Percentiles rank a stretch among this genome's conserved stretches.
Evolutionary conservation across 257 asterid species (phyloP).

Genomic region (Fraxinus anomala): DNA sequence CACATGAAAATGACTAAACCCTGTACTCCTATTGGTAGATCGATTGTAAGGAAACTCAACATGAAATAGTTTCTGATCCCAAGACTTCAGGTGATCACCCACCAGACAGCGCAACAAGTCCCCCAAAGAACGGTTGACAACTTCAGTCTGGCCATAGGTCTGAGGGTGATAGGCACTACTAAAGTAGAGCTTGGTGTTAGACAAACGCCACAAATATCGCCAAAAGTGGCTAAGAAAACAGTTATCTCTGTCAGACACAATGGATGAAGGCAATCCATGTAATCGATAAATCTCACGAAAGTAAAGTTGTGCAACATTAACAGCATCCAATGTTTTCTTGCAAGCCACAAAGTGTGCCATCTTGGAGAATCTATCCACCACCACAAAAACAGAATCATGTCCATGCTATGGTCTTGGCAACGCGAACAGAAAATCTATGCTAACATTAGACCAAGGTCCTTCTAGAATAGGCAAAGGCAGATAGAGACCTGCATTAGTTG

Average conservation of each 20-base stretch:
- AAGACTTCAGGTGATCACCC: background rate
- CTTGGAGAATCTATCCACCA: background rate
- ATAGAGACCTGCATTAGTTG: conserved; percentile 7
- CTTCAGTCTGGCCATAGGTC: conserved; percentile 10
- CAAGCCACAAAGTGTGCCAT: background rate
- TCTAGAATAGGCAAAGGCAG: background rate
- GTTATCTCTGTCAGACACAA: no score
- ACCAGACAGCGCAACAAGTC: background rate
- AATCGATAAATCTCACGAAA: no score
- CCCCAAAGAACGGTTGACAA: conserved; percentile 6
- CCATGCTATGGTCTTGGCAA: conserved; percentile 4
- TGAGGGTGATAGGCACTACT: background rate
- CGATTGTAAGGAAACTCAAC: conserved; percentile 1
- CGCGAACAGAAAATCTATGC: conserved; percentile 17
- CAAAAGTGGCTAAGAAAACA: no score
- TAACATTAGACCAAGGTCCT: conserved; percentile 3
- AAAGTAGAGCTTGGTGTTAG: background rate
- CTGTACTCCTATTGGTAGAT: background rate
- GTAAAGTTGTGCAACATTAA: background rate
- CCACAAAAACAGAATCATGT: no score
- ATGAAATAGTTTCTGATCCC: background rate
- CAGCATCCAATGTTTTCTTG: background rate
- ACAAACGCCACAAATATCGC: background rate
- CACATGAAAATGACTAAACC: conserved; percentile 6
- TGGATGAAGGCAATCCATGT: no score